Percentiles rank a stretch among this genome's conserved stretches.
Conservation (phyloP, 2,329 filamentous ascomycete species). For the Cladophialophora bantiana region DNA sequence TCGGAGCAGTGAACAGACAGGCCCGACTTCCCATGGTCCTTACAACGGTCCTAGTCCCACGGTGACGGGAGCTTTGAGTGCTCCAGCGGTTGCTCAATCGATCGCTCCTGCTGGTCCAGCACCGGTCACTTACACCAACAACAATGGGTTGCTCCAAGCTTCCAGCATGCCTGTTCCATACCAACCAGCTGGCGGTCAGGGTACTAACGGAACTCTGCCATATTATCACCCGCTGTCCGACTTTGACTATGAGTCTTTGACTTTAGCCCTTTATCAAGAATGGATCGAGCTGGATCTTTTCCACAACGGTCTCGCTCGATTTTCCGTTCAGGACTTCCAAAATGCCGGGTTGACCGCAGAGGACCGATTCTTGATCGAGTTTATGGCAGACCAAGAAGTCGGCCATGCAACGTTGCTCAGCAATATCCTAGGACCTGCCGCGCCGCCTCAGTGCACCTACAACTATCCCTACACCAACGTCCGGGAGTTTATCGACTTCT, state of each 20-base stretch:
- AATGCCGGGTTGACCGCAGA: slow-evolving; percentile 71
- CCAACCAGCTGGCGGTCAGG: slow-evolving; percentile 73
- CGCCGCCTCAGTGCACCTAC: slow-evolving; percentile 79
- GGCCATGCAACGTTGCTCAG: slow-evolving; percentile 76
- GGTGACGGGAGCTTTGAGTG: slow-evolving; percentile 72
- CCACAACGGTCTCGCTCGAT: slow-evolving; percentile 74
- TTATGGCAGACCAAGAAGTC: slow-evolving; percentile 79
- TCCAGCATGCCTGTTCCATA: slow-evolving; percentile 72
- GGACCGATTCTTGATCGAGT: slow-evolving; percentile 73
- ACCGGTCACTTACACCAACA: slow-evolving; percentile 71
- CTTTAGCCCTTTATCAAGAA: slow-evolving; percentile 78
- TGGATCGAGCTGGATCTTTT: slow-evolving; percentile 87
- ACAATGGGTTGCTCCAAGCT: slow-evolving; percentile 72
- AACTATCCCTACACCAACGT: slow-evolving; percentile 74
- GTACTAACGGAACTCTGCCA: slow-evolving; percentile 73
- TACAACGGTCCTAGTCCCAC: slow-evolving; percentile 69
- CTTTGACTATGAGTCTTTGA: slow-evolving; percentile 77
- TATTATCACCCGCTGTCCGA: slow-evolving; percentile 70
- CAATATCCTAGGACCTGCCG: slow-evolving; percentile 76
- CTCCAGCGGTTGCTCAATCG: slow-evolving; percentile 62
- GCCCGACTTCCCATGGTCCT: slow-evolving; percentile 70
- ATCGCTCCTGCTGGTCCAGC: slow-evolving; percentile 66
- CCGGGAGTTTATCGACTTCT: slow-evolving; percentile 54
- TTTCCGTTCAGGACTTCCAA: slow-evolving; percentile 72
- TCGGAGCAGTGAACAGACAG: slow-evolving; percentile 58